Base-by-base conservation (phyloP, 768 basidiomycete species). In the Pisolithus orientalis region DNA sequence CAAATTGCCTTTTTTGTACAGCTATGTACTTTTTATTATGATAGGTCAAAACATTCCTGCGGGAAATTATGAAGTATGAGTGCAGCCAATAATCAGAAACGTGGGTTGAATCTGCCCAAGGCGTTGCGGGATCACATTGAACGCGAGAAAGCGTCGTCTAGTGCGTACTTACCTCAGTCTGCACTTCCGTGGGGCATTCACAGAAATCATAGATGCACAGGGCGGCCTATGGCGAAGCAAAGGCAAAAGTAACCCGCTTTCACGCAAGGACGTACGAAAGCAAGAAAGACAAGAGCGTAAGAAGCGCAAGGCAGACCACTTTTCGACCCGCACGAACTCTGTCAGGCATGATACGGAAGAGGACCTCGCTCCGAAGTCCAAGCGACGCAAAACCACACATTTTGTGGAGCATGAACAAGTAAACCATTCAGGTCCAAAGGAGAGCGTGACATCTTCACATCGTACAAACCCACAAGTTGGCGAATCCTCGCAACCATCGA, bases 261-360 rank as follows among this genome's bases (percentile, higher is more conserved):
- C 77, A 44, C 76, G 86, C 51, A 88, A 82, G 64, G 85, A 85
- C 45, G 63, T 76, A 13, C 72, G 87, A 40, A 90, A 84, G 62
- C 76, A 82, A 58, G 78, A 77, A 28, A 76, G 87, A n/a, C 53
- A 70, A 1, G 73, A 72, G 43, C 73, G 73, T 47, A 91, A 87
- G 64, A 75, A 79, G 59, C 77, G 80, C 43, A 88, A 80, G 60
- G 83, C 84, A 0, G 71, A 75, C 38, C 80, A 77, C 61, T 85
- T 85, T 65, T 72, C 77, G 5, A 63, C 65, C 8, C 47, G 37
- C 14, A 55, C 55, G 31, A 53, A 56, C 39, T 38, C 25, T 39
- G 62, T 73, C 50, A 77, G 82, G 48, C 65, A 63, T 38, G 68
- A 62, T 17, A 72, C 73, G 3, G 74, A 77, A 32, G 62, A 62